Evolutionary conservation across 2,329 filamentous ascomycete species (phyloP).

Genomic region (Piedraia hortae): DNA sequence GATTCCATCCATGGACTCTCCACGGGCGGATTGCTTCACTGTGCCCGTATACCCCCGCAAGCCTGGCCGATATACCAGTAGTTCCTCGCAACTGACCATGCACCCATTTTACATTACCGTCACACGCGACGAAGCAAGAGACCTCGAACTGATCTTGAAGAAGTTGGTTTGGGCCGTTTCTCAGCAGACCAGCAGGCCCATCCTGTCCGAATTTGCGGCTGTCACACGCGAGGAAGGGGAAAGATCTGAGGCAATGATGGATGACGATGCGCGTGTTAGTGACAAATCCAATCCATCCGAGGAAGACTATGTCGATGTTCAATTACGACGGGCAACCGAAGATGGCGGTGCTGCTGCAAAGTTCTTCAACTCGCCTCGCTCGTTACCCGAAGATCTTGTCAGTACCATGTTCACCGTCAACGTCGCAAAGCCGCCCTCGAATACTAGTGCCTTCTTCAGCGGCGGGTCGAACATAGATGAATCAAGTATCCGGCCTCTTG

Average conservation of each 20-base stretch:
- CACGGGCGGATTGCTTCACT: constrained; percentile 36
- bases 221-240: constrained; percentile 2
- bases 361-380: constrained; percentile 9
- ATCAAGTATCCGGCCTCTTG: no score
- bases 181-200: constrained; percentile 44
- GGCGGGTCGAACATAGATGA: no score
- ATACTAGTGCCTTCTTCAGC: no score
- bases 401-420: constrained; percentile 47
- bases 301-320: constrained; percentile 72
- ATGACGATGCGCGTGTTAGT: constrained; percentile 29
- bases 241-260: constrained; percentile 7
- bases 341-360: constrained; percentile 1
- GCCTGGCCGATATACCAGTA: constrained; percentile 14
- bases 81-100: constrained; percentile 4
- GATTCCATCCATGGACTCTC: constrained; percentile 27
- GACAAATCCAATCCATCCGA: constrained; percentile 64
- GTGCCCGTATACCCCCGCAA: constrained; percentile 39
- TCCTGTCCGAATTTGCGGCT: constrained; percentile 25
- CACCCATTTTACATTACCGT: constrained; percentile 40
- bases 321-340: constrained; percentile 35
- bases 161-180: constrained; percentile 55
- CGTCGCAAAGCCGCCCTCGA: constrained; percentile 28
- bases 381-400: constrained; percentile 33
- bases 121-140: constrained; percentile 39
- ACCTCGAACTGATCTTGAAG: constrained; percentile 44